Evolutionary conservation across 768 basidiomycete species (phyloP).

Genomic region (Pulveroboletus sp.): DNA sequence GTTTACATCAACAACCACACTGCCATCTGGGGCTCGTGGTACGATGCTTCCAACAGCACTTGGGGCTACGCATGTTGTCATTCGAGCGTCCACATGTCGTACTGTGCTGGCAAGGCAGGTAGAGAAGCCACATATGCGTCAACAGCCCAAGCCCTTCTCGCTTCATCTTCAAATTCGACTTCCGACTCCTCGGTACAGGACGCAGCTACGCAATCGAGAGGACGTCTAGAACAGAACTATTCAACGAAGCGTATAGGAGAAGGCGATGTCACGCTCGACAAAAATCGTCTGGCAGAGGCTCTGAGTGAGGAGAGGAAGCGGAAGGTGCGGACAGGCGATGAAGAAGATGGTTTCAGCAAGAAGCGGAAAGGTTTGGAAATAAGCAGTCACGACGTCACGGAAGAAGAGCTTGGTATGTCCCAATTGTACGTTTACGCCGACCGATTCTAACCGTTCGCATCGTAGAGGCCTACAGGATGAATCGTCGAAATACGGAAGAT

Average conservation of each 20-base stretch:
- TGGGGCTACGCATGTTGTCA: constrained; percentile 99
- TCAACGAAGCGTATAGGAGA: constrained; percentile 80
- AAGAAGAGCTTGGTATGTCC: constrained; percentile 76
- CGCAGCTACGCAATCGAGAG: constrained; percentile 27
- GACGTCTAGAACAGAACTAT: constrained; percentile 62
- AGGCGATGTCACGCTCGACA: constrained; percentile 72
- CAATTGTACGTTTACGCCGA: background rate
- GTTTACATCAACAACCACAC: constrained; percentile 93
- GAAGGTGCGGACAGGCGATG: constrained; percentile 55
- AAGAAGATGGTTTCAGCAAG: constrained; percentile 52
- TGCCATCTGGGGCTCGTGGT: constrained; percentile 97
- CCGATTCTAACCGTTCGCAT: constrained; percentile 8
- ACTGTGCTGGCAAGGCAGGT: constrained; percentile 85
- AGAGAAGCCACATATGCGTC: constrained; percentile 77
- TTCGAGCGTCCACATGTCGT: constrained; percentile 78
- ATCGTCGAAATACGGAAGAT: constrained; percentile 66
- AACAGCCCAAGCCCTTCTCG: constrained; percentile 63
- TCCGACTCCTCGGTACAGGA: constrained; percentile 32
- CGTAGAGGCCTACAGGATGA: constrained; percentile 90
- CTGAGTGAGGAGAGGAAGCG: constrained; percentile 78
- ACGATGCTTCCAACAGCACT: constrained; percentile 55
- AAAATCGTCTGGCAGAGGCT: constrained; percentile 63
- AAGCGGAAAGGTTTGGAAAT: constrained; percentile 51
- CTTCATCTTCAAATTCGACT: constrained; percentile 33
- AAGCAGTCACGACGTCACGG: constrained; percentile 76